These are phyloP conservation scores for Trichopus zeylanicus DNA, from an alignment of 116 monocot genomes.

Conservation along the genomic window DNA sequence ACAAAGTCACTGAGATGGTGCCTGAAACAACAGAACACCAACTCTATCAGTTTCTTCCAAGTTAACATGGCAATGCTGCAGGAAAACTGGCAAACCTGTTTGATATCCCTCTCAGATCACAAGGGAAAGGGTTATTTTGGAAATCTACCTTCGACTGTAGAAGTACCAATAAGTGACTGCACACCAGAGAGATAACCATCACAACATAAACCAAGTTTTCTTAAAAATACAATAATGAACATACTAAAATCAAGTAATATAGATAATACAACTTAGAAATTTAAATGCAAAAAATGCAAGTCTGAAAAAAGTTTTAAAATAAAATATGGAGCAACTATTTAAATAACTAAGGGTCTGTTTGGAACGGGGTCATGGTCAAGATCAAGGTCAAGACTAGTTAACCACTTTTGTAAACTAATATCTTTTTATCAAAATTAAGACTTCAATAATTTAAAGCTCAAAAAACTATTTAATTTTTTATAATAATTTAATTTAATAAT, in stretches of 20 bases:
- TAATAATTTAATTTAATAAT: too few species aligned
- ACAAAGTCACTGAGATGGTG: constrained; percentile 95
- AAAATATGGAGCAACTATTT: too few species aligned
- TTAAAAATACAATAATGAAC: too few species aligned
- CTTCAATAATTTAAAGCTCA: too few species aligned
- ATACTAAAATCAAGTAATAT: background rate
- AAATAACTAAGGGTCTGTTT: too few species aligned
- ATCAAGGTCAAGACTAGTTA: too few species aligned
- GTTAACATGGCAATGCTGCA: background rate
- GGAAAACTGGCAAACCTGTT: constrained; percentile 48
- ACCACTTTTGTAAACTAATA: too few species aligned
- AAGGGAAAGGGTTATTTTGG: constrained; percentile 79
- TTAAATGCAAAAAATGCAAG: too few species aligned
- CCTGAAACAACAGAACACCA: constrained; percentile 23
- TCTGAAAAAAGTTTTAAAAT: too few species aligned
- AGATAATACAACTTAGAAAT: background rate
- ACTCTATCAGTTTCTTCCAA: background rate
- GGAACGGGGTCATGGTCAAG: too few species aligned
- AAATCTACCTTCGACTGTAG: constrained; percentile 95
- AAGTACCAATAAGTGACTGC: constrained; percentile 91
- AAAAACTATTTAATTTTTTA: too few species aligned
- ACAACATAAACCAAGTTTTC: constrained; percentile 15
- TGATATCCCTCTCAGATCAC: constrained; percentile 51
- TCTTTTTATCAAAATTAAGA: too few species aligned
- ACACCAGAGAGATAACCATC: background rate